Evolutionary conservation across 2,329 filamentous ascomycete species (phyloP).

Genomic region (Aureobasidium lini): DNA sequence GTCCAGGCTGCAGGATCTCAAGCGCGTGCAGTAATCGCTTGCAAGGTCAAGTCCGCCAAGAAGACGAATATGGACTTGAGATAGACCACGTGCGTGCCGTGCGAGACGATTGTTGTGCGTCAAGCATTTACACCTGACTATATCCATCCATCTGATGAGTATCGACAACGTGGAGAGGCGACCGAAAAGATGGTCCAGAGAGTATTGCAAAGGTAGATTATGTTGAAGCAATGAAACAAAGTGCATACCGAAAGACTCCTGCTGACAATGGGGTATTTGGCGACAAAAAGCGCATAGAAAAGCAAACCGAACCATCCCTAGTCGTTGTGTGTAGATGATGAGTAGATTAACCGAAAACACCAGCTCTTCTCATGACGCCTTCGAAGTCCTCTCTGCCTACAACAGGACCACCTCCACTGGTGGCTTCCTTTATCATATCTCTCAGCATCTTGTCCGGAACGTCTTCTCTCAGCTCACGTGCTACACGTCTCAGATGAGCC

Average conservation of each 20-base stretch:
- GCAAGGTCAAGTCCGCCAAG: no score
- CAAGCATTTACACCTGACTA: no score
- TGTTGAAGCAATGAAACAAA: background rate
- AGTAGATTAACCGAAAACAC: conserved; percentile 61
- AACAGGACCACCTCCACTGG: conserved; percentile 63
- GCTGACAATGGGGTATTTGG: conserved; percentile 6
- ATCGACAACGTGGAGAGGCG: background rate
- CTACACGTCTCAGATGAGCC: conserved; percentile 68
- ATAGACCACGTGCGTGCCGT: no score
- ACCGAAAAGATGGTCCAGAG: no score
- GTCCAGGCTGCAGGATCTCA: no score
- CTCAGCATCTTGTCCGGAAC: conserved; percentile 74
- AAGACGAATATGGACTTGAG: no score
- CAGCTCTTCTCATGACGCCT: conserved; percentile 75
- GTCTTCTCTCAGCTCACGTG: conserved; percentile 73
- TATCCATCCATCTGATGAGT: no score
- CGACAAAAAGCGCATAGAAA: background rate
- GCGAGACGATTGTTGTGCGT: no score
- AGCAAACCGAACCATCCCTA: background rate
- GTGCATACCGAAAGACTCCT: conserved; percentile 5
- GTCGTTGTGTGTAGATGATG: background rate
- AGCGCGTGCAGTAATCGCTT: no score
- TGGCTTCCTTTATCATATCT: conserved; percentile 90
- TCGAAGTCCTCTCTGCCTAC: conserved; percentile 78
- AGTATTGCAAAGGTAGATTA: no score